Conservation (phyloP, 1,284 basidiomycete genomes). For the Apiotrichum brassicae region DNA sequence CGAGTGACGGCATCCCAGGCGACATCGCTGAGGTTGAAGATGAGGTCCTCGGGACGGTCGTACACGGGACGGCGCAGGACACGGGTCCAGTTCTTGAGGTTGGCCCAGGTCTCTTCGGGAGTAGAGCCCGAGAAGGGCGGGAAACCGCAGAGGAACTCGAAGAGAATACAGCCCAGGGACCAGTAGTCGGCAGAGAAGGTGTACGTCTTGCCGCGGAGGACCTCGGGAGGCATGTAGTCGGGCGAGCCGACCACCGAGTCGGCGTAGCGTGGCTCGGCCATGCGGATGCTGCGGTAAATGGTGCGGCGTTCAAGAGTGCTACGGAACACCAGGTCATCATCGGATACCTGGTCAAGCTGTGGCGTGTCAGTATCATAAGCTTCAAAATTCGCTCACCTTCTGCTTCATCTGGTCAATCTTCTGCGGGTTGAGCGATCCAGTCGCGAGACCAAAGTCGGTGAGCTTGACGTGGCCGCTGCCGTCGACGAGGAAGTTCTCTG, state of each 20-base stretch:
- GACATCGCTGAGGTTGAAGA: slow-evolving; percentile 90
- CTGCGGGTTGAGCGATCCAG: slow-evolving; percentile 89
- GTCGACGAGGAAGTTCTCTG: slow-evolving; percentile 98
- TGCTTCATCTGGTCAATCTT: slow-evolving; percentile 91
- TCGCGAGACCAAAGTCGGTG: slow-evolving; percentile 96
- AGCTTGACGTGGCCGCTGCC: slow-evolving; percentile 94
- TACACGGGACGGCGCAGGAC: slow-evolving; percentile 89
- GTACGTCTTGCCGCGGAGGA: slow-evolving; percentile 89
- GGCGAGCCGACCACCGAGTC: slow-evolving; percentile 98
- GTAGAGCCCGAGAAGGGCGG: slow-evolving; percentile 95
- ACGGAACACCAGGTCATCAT: slow-evolving; percentile 81
- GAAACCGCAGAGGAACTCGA: slow-evolving; percentile 93
- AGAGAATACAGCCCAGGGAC: slow-evolving; percentile 97
- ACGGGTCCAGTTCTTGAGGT: slow-evolving; percentile 95
- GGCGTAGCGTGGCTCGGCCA: slow-evolving; percentile 86
- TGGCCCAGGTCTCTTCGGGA: slow-evolving; percentile 98
- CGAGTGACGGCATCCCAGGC: slow-evolving; percentile 95
- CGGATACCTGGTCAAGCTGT: slow-evolving; percentile 93
- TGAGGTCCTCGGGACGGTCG: slow-evolving; percentile 89
- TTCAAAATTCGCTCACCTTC: slow-evolving; percentile 55
- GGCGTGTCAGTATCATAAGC: background rate
- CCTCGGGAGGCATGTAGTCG: slow-evolving; percentile 77
- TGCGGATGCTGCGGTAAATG: slow-evolving; percentile 86
- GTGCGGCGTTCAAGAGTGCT: slow-evolving; percentile 93
- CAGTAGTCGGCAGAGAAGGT: slow-evolving; percentile 96